These are phyloP conservation scores for Trichophyton mentagrophytes DNA, from an alignment of 2,329 filamentous ascomycete genomes.

Conservation along the genomic window DNA sequence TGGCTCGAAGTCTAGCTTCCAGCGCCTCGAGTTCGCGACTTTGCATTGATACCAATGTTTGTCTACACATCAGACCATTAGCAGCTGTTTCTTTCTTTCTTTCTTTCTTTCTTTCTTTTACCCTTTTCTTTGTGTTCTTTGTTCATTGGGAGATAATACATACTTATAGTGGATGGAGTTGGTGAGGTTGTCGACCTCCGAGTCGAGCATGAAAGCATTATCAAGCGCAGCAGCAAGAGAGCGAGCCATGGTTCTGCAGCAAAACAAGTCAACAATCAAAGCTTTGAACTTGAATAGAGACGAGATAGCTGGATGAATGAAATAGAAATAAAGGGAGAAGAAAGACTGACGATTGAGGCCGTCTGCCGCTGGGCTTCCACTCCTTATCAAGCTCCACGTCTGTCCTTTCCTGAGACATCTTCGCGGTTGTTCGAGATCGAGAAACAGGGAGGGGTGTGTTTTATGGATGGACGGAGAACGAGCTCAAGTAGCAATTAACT, in stretches of 20 bases:
- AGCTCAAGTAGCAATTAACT: not conserved
- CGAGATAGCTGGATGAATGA: slow-evolving; percentile 5
- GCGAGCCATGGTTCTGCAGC: slow-evolving; percentile 63
- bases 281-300: not conserved
- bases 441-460: not conserved
- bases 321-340: slow-evolving; percentile 4
- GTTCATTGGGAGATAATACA: slow-evolving; percentile 19
- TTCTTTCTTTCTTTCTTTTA: not conserved
- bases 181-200: slow-evolving; percentile 59
- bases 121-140: not conserved
- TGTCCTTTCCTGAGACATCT: slow-evolving; percentile 1
- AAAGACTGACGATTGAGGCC: slow-evolving; percentile 58
- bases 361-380: slow-evolving; percentile 61
- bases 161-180: slow-evolving; percentile 73
- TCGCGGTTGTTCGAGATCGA: not conserved
- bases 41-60: slow-evolving; percentile 62
- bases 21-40: slow-evolving; percentile 72
- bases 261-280: not conserved
- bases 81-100: not conserved
- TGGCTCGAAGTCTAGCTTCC: slow-evolving; percentile 69
- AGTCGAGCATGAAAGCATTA: slow-evolving; percentile 79
- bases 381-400: slow-evolving; percentile 52
- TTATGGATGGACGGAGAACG: not conserved
- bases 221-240: slow-evolving; percentile 78
- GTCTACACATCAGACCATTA: slow-evolving; percentile 40